Evolutionary conservation across 179 eudicot species (phyloP), one percentile per base, ranked within the genome.

Genomic region (Beta corolliflora): DNA sequence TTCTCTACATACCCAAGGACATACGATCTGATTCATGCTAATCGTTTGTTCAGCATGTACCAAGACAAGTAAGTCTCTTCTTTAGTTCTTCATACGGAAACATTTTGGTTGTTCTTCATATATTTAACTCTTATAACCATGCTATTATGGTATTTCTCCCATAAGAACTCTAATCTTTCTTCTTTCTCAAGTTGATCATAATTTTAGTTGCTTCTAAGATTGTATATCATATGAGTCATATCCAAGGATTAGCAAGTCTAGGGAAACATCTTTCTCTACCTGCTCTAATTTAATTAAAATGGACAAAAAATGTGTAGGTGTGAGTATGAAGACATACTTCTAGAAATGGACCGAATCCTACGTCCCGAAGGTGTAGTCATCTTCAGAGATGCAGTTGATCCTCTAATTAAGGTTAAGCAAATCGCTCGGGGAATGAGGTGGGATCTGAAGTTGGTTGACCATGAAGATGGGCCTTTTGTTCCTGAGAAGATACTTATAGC

Each of bases 281-380:
- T 58, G 44, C 19, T 15, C 66, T 77, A 59, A 72, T 70, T 66
- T n/a, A 12, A 13, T 7, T 21, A 52, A 67, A 41, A 61, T 36
- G 16, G 3, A 45, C 41, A n/a, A 50, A 60, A 59, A 25, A 7
- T 65, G 4, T 71, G 45, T 79, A 92, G 93, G 87, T 92, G 95
- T 56, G 88, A 87, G n/a, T 59, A 83, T 18, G 95, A 89, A 81
- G 92, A 92, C 75, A 88, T 92, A 25, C 93, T 92, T 45, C 79
- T 92, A 21, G 93, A 92, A 82, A 92, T 92, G 93, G 95, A 92
- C 84, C 84, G 95, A 5, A 91, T 92, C 73, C 80, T 92, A 55
- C 92, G 95, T 12, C 93, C 95, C 0, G 95, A 92, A 85, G 95
- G 95, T 46, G 55, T 83, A 6, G 90, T 91, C 68, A 86, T 92